phyloP scores from a whole-genome alignment of 164 flowering plant species.

The Litsea cubeba region DNA sequence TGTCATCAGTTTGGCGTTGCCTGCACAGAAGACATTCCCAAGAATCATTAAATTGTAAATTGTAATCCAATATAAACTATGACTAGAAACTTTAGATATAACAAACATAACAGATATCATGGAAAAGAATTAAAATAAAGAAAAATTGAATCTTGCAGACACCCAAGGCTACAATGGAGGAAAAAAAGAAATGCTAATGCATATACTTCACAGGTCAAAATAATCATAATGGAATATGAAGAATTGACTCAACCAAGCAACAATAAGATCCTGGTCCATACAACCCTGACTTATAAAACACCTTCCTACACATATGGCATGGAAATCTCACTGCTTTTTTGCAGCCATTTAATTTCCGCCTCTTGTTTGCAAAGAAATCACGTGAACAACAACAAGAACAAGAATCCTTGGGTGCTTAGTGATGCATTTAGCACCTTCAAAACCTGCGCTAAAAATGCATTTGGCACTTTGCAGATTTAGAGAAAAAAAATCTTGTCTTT shows the following conservation, averaged over 20 bases:
- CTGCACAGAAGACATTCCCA: conserved; percentile 33
- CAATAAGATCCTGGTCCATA: background rate
- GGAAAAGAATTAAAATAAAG: no score
- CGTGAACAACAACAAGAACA: no score
- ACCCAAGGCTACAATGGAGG: background rate
- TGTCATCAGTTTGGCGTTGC: conserved; percentile 74
- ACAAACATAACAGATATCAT: background rate
- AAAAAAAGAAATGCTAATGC: background rate
- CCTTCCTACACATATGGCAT: background rate
- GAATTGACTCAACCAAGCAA: no score
- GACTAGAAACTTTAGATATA: background rate
- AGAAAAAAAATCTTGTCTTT: no score
- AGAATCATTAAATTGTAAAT: conserved; percentile 1
- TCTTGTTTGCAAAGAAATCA: no score
- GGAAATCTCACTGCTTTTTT: background rate
- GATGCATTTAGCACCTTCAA: no score
- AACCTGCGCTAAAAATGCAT: no score
- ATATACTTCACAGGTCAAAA: background rate
- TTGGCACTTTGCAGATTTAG: no score
- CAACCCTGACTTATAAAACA: background rate
- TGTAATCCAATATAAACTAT: background rate
- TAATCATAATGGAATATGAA: background rate
- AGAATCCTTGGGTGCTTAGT: no score
- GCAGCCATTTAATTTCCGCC: background rate
- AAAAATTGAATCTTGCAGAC: background rate